Percentiles rank a stretch among this genome's conserved stretches.
These are phyloP conservation scores for Bocquillonia castaneifolia DNA, from an alignment of 441 rosid species.

Conservation along the genomic window DNA sequence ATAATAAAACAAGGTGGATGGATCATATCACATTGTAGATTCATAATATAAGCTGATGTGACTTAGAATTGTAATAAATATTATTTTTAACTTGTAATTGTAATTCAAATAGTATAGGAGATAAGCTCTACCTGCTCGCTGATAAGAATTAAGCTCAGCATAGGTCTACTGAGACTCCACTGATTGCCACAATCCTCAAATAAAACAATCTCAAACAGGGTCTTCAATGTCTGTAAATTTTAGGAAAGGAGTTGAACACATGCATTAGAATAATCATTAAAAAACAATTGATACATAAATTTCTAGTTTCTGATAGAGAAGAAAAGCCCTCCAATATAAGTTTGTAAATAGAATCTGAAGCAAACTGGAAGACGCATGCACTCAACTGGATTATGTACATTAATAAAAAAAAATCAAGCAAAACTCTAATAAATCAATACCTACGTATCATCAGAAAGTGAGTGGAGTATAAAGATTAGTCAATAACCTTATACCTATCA, in stretches of 20 bases:
- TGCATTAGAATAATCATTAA: not conserved
- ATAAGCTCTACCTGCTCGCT: slow-evolving; percentile 62
- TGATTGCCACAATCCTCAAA: slow-evolving; percentile 97
- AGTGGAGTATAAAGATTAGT: not conserved
- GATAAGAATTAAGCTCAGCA: slow-evolving; percentile 88
- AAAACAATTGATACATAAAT: not conserved
- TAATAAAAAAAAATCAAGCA: no score
- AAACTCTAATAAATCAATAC: not conserved
- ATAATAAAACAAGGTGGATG: not conserved
- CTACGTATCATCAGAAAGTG: not conserved
- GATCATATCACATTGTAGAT: not conserved
- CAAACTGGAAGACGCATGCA: not conserved
- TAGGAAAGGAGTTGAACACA: slow-evolving; percentile 16
- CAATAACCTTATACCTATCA: not conserved
- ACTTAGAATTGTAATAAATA: not conserved
- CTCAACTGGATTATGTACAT: not conserved
- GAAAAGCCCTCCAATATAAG: not conserved
- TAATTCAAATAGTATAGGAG: not conserved
- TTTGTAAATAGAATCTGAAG: not conserved
- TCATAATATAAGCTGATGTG: not conserved
- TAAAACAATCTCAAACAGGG: slow-evolving; percentile 87
- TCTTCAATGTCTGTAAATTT: slow-evolving; percentile 70
- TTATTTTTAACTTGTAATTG: not conserved
- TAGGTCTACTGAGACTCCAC: slow-evolving; percentile 99
- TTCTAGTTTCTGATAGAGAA: not conserved